Percentiles rank a stretch among this genome's conserved stretches.
These are phyloP conservation scores for Apostasia shenzhenica DNA, from an alignment of 106 monocot genomes.

Conservation along the genomic window DNA sequence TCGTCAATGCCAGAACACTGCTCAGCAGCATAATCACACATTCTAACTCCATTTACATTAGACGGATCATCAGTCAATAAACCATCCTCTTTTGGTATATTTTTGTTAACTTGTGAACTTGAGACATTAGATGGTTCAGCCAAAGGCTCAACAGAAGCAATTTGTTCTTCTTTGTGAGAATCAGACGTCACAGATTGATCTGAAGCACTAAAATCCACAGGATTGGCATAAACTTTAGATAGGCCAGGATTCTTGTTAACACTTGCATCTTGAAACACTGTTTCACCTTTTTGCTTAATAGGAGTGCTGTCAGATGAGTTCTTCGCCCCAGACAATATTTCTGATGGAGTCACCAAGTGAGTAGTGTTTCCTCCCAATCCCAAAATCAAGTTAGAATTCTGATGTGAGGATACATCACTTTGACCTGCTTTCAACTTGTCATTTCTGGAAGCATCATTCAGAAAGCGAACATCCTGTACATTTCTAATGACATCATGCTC, in stretches of 20 bases:
- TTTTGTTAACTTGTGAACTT: constrained; percentile 26
- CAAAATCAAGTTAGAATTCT: constrained; percentile 30
- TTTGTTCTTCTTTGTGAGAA: constrained; percentile 32
- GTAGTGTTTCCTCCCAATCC: constrained; percentile 30
- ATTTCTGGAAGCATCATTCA: constrained; percentile 23
- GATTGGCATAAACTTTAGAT: constrained; percentile 39
- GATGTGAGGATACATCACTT: constrained; percentile 27
- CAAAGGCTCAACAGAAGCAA: constrained; percentile 9
- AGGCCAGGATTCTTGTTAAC: constrained; percentile 16
- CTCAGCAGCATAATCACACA: constrained; percentile 25
- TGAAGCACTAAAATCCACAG: constrained; percentile 33
- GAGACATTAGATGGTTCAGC: constrained; percentile 13
- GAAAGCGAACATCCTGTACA: constrained; percentile 14
- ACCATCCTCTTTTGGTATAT: constrained; percentile 17
- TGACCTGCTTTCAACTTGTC: constrained; percentile 27
- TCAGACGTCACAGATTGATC: constrained; percentile 20
- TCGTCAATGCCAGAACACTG: constrained; percentile 19
- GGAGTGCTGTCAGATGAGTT: constrained; percentile 34
- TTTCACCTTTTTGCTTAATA: constrained; percentile 19
- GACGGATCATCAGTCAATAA: constrained; percentile 8
- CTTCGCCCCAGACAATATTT: constrained; percentile 59
- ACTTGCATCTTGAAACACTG: constrained; percentile 28
- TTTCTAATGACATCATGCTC: constrained; percentile 20
- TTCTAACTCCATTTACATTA: constrained; percentile 24
- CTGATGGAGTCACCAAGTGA: constrained; percentile 86